These are phyloP conservation scores for Ceratocystis lukuohia DNA, from an alignment of 2,329 filamentous ascomycete species.

Conservation along the genomic window DNA sequence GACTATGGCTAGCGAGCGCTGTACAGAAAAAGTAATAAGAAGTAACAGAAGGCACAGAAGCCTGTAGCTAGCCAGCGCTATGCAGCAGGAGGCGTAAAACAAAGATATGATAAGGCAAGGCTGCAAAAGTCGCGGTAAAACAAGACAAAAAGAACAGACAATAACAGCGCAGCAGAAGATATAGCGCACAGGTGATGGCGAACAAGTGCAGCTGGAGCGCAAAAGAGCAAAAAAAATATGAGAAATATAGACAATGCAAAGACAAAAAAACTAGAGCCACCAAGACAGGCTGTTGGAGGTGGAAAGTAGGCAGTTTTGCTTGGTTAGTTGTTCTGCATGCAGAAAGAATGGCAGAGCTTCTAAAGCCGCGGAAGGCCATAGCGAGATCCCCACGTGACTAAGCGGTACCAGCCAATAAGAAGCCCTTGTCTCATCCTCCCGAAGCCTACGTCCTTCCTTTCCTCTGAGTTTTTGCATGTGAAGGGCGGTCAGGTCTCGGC, in stretches of 20 bases:
- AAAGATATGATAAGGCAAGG: neutral
- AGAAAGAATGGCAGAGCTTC: neutral
- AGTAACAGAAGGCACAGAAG: neutral
- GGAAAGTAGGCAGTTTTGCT: neutral
- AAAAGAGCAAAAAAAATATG: too few relatives aligned
- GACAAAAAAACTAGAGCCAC: too few relatives aligned
- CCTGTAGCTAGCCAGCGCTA: too few relatives aligned
- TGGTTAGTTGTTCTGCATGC: neutral
- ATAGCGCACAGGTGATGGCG: neutral
- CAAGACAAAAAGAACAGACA: neutral
- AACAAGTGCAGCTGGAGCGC: neutral
- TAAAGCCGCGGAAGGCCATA: neutral
- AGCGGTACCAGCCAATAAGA: conserved; percentile 3
- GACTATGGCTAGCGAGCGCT: conserved; percentile 19
- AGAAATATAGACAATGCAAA: too few relatives aligned
- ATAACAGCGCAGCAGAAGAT: neutral
- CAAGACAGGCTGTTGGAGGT: neutral
- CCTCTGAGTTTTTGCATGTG: neutral
- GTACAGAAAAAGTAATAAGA: conserved; percentile 21
- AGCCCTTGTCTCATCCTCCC: neutral
- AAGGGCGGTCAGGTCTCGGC: neutral
- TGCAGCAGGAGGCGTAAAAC: neutral
- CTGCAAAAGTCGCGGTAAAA: neutral
- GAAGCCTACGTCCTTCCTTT: neutral
- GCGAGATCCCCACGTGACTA: conserved; percentile 1